Base-by-base conservation (phyloP, 495 filamentous ascomycete genomes). In the Aspergillus kassunensis region DNA sequence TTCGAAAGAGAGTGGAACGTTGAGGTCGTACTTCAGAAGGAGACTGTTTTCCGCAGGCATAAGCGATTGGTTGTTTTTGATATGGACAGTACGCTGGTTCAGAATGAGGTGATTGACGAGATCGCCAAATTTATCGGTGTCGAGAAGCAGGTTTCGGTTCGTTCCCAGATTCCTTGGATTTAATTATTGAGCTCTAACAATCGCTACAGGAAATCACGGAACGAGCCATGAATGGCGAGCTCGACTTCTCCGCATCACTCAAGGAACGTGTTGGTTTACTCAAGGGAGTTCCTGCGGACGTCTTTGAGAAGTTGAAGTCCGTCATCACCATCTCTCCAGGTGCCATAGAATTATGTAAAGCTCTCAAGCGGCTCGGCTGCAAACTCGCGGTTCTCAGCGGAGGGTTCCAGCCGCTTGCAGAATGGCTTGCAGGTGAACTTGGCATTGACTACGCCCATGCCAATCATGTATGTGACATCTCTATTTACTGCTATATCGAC, bases 41-140 rank as follows among this genome's bases (percentile, higher is more conserved):
- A 91, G 54, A 80, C 74, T 25, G 74, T 89, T n/a, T 89, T 84
- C 73, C 80, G 86, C 35, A 78, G 82, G 19, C 79, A 91, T 63
- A 87, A 89, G 62, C 83, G 88, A 2, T 72, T 98, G 5, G 91
- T 88, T 2, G 84, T 95, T 21, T 98, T 98, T 59, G 93, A 98
- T 63, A 98, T 98, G 93, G 93, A 98, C 68, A 90, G 86, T 53
- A 98, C 93, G 0, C 77, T 98, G 49, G 97, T 98, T 58, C 82
- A 91, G 51, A 90, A 98, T 63, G 93, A 98, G 73, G 89, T 95
- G 19, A 96, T 98, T 60, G 93, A 98, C 60, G 84, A 97, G 60
- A 85, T 98, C 48, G 93, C 93, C 18, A 81, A 83, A 29, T 83
- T 84, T 25, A 82, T 93, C 45, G 88, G 88, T 37, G 79, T 91